Base-by-base conservation (phyloP, 2,329 filamentous ascomycete genomes). In the Graphilbum sp. region DNA sequence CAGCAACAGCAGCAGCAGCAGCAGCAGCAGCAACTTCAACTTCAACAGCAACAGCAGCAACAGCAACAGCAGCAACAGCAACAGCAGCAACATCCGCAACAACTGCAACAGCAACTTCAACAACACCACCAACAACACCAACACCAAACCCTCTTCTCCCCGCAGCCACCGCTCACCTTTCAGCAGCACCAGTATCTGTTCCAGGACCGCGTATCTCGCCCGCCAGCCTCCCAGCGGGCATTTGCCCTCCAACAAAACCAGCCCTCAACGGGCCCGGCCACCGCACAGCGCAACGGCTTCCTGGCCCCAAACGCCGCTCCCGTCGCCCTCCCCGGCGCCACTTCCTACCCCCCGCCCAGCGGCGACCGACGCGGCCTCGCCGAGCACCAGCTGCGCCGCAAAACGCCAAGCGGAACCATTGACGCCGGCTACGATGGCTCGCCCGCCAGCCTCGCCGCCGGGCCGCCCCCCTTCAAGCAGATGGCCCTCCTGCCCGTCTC, bases 331-430 rank as follows among this genome's bases (percentile, higher is more conserved):
- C 5, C 35, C 4, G 11, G 7, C 19, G n/a, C 3, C 25, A 17
- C 8, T 4, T 3, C 32, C 5, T 33, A 17, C 4, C 8, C 16
- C 21, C 27, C 17, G 17, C 7, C 16, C 32, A 25, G n/a, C 10
- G 32, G 34, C 35, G 24, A 21, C 13, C 30, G 30, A 35, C 19
- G 31, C 29, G n/a, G n/a, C n/a, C 44, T 50, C 12, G 35, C 39
- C 8, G 85, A 94, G 55, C 77, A 93, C 55, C 81, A 84, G 49
- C 65, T 95, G 40, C 75, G 88, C 46, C 75, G 88, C 47, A 96
- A 96, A 58, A 96, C 88, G 9, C 90, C 88, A 5, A 88, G 79
- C 51, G 90, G 88, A n/a, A 94, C 86, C 29, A 70, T 96, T 43
- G 79, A 88, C 46, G 85, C 83, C 38, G 86, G 85, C 11, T 95